phyloP scores from a whole-genome alignment of 139 green algal genomes.

The Coelastrella sp. region DNA sequence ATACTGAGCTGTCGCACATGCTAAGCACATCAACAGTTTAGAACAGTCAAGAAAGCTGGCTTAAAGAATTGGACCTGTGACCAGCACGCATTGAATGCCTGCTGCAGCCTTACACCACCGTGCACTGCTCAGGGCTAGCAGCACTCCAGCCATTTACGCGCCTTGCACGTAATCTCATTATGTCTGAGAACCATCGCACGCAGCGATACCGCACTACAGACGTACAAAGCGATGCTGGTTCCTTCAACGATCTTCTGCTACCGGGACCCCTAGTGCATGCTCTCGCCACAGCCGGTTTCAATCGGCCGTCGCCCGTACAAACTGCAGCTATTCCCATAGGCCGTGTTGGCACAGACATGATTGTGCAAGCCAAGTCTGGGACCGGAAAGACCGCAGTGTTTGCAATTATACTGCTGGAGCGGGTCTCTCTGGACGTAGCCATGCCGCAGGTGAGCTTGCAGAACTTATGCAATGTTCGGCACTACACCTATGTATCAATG shows the following conservation, averaged over 20 bases:
- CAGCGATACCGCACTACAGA: slow-evolving; percentile 56
- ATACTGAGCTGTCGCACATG: no score
- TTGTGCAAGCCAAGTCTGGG: slow-evolving; percentile 90
- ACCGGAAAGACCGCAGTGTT: slow-evolving; percentile 92
- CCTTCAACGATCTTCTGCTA: slow-evolving; percentile 76
- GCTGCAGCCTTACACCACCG: no score
- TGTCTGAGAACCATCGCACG: background rate
- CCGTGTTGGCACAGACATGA: slow-evolving; percentile 80
- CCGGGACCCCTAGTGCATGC: slow-evolving; percentile 61
- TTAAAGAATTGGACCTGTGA: no score
- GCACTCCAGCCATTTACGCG: no score
- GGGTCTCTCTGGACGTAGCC: slow-evolving; percentile 54
- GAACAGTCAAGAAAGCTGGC: no score
- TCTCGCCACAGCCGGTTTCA: slow-evolving; percentile 71
- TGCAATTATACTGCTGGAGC: slow-evolving; percentile 67
- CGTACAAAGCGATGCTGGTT: slow-evolving; percentile 59
- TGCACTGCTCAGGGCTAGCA: no score
- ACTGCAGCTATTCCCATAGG: slow-evolving; percentile 80
- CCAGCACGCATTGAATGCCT: no score
- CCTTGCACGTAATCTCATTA: background rate
- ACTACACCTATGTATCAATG: background rate
- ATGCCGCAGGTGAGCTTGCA: slow-evolving; percentile 64
- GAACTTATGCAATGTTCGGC: background rate
- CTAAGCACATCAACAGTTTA: no score
- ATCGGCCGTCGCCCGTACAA: slow-evolving; percentile 81